Base-by-base conservation (phyloP, 1,139 yeast genomes). In the Hanseniaspora uvarum region DNA sequence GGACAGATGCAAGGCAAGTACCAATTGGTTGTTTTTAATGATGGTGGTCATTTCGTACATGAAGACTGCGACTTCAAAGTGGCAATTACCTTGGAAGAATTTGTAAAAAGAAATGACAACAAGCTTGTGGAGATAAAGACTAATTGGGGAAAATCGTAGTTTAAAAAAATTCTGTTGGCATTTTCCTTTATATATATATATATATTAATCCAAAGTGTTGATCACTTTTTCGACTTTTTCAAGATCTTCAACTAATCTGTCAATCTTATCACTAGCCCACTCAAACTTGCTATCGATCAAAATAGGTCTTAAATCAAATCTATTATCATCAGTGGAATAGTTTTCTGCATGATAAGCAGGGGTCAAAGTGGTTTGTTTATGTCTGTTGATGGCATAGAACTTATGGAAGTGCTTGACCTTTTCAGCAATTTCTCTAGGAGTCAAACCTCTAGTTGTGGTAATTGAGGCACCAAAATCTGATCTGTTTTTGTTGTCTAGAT, bases 1-100 rank as follows among this genome's bases (percentile, higher is more conserved):
- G 98, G 96, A 0, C 98, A 94, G 68, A 92, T 92, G 98, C 97
- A 89, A 68, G 94, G 94, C 0, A 87, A 86, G 64, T 92, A 84
- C 66, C 98, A 92, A 67, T 73, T 92, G 47, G 81, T 86, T 16
- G 94, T 88, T 4, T 83, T 88, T 66, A 81, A 79, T 62, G 82
- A 79, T 38, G 74, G 89, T 1, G 96, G 97, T 1, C 99, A 92
- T 68, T 92, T 88, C 62, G 72, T 92, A 19, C 98, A 92, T 51
- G 98, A 92, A 65, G 99, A 92, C 66, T 75, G 78, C 12, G 94
- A 97, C 0, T 68, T 64, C 14, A 83, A 83, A 59, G 74, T 86
- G 0, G 83, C 88, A 0, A 57, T 76, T 1, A 75, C 81, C n/a
- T 58, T 78, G 23, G 59, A 72, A n/a, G 81, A 78, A 56, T 78